phyloP scores from a whole-genome alignment of 108 stramenopile species.

The Skeletonema costatum region DNA sequence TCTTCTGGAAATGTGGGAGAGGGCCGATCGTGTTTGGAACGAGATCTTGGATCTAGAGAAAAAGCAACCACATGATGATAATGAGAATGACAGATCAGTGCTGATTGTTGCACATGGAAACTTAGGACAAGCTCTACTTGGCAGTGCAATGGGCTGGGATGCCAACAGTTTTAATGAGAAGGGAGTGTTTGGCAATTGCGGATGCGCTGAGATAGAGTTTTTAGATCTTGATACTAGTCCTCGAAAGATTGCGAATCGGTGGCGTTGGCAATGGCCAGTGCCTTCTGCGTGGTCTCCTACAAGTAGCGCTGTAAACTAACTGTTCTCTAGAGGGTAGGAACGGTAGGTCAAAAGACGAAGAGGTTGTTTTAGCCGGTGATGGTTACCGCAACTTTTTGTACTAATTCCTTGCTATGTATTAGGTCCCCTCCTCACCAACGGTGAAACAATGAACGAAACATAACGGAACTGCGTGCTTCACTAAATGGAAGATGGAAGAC shows the following conservation, averaged over 20 bases:
- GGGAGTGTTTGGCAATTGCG: background rate
- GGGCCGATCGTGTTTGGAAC: conserved; percentile 39
- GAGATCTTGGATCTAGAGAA: conserved; percentile 14
- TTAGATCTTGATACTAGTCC: background rate
- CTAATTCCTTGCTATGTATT: too few relatives aligned
- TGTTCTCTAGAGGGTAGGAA: too few relatives aligned
- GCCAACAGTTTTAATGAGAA: conserved; percentile 10
- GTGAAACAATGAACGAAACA: too few relatives aligned
- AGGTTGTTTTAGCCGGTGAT: too few relatives aligned
- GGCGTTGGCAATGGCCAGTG: background rate
- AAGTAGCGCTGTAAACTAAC: too few relatives aligned
- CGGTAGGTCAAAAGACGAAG: too few relatives aligned
- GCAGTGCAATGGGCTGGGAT: conserved; percentile 42
- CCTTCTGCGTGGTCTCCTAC: background rate
- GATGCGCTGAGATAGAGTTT: background rate
- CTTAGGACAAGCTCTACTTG: conserved; percentile 48
- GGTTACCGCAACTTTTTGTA: too few relatives aligned
- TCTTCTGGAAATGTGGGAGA: conserved; percentile 38
- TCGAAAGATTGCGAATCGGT: background rate
- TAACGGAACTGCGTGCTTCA: too few relatives aligned
- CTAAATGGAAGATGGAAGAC: too few relatives aligned
- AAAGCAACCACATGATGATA: background rate
- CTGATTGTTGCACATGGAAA: conserved; percentile 48
- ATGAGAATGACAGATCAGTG: background rate
- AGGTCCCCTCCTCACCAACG: too few relatives aligned